phyloP scores from a whole-genome alignment of 2,329 filamentous ascomycete genomes.

The Monilinia polystroma region DNA sequence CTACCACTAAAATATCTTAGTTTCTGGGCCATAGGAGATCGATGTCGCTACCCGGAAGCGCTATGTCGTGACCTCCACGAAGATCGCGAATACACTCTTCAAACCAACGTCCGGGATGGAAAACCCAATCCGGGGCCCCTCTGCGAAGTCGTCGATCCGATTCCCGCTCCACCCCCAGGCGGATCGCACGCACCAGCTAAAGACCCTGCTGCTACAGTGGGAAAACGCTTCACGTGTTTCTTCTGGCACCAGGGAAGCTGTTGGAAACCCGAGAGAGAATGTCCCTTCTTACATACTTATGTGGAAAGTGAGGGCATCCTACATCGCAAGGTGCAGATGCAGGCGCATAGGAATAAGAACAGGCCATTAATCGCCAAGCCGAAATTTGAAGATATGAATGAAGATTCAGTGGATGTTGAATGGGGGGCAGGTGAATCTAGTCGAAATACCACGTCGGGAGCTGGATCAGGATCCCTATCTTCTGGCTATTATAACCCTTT shows the following conservation, averaged over 20 bases:
- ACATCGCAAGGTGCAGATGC: not conserved
- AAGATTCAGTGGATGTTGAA: not conserved
- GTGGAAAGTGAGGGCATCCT: conserved; percentile 6
- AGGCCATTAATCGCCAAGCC: not conserved
- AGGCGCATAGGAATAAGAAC: not conserved
- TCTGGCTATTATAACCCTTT: no score
- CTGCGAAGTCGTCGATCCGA: conserved; percentile 11
- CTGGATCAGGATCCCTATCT: no score
- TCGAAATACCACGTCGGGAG: no score
- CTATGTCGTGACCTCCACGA: conserved; percentile 36
- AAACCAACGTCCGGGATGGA: conserved; percentile 30
- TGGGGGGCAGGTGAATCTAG: not conserved
- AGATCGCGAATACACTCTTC: conserved; percentile 12
- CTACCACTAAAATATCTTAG: conserved; percentile 20
- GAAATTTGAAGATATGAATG: not conserved
- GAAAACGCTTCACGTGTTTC: conserved; percentile 21
- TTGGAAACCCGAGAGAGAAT: conserved; percentile 7
- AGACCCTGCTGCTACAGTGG: not conserved
- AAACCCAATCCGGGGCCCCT: conserved; percentile 28
- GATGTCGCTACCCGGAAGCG: conserved; percentile 34
- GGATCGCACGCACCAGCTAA: not conserved
- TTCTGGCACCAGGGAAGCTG: conserved; percentile 2
- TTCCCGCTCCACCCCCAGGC: not conserved
- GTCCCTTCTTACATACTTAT: conserved; percentile 30
- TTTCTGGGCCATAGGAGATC: conserved; percentile 28